Evolutionary conservation across 345 rosid species (phyloP), one percentile per base, ranked within the genome.

Genomic region (Salix udensis): DNA sequence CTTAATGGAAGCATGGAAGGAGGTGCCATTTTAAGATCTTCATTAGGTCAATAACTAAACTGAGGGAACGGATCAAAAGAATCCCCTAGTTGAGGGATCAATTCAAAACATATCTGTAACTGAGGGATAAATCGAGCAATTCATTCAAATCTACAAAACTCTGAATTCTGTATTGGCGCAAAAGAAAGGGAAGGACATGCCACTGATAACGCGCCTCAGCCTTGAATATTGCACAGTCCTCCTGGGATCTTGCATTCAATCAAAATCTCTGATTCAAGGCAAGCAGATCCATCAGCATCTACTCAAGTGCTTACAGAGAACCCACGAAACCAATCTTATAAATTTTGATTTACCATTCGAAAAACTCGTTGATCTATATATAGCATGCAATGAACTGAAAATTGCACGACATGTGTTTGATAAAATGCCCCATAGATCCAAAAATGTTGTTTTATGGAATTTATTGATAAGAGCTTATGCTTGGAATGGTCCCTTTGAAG

Each of bases 321-420:
- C 39, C 68, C 24, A 70, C 36, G 0, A 16, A 24, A 15, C 48
- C 61, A 16, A 9, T 11, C 5, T 19, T 28, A 2, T 18, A 16
- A 3, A 74, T 18, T 24, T 31, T 40, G 65, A n/a, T 31, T 14
- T 24, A 11, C 73, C 72, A 9, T 70, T 85, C 65, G 78, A 74
- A 70, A 83, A 76, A 39, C 83, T 89, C 13, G 71, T 81, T 0
- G 80, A 50, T 6, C 67, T 79, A 0, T 88, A 85, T 28, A 65
- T 70, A 0, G 65, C 62, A 12, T 84, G 88, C 77, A 74, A 73
- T n/a, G 39, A 83, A 76, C 5, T 79, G 2, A 28, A 76, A 23
- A 75, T 66, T 31, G 91, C 91, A 14, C 85, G 88, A 83, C 70
- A 21, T 10, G 44, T 82, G 89, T 89, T 89, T 81, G 87, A 88